Conservation (phyloP, 2,329 filamentous ascomycete species). For the Chaetomiaceae sp. region DNA sequence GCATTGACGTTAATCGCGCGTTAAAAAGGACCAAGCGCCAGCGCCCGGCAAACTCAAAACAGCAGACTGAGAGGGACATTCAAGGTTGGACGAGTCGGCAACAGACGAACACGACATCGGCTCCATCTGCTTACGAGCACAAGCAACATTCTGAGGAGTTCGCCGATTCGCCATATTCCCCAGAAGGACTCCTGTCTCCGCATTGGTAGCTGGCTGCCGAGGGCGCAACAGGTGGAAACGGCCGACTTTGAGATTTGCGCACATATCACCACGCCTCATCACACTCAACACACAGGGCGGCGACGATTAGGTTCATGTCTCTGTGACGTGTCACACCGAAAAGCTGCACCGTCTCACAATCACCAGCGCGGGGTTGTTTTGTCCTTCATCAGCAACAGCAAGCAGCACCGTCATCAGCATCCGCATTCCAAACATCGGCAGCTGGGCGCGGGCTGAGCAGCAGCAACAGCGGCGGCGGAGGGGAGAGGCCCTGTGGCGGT, state of each 20-base stretch:
- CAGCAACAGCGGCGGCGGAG: background rate
- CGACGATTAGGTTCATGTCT: constrained; percentile 15
- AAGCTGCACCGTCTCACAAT: background rate
- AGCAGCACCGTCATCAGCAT: background rate
- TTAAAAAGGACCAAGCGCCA: constrained; percentile 39
- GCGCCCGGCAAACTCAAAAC: constrained; percentile 16
- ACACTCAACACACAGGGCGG: background rate
- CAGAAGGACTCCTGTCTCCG: background rate
- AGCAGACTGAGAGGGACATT: constrained; percentile 3
- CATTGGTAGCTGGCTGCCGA: constrained; percentile 16
- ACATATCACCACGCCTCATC: constrained; percentile 21
- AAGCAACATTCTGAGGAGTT: background rate
- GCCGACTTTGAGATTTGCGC: constrained; percentile 13
- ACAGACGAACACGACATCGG: constrained; percentile 5
- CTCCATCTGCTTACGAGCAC: constrained; percentile 3
- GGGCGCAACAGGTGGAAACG: constrained; percentile 4
- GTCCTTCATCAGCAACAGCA: background rate
- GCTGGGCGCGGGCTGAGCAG: background rate
- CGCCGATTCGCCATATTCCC: background rate
- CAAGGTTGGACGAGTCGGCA: background rate
- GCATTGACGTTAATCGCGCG: constrained; percentile 40
- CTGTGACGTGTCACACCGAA: constrained; percentile 30
- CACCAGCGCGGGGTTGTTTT: background rate
- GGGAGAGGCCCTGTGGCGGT: constrained; percentile 4
- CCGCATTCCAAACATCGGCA: background rate